A percentile compares a stretch with the other conserved stretches of the same genome.
These are phyloP conservation scores for Endoconidiophora polonica DNA, from an alignment of 2,329 filamentous ascomycete species.

Conservation along the genomic window DNA sequence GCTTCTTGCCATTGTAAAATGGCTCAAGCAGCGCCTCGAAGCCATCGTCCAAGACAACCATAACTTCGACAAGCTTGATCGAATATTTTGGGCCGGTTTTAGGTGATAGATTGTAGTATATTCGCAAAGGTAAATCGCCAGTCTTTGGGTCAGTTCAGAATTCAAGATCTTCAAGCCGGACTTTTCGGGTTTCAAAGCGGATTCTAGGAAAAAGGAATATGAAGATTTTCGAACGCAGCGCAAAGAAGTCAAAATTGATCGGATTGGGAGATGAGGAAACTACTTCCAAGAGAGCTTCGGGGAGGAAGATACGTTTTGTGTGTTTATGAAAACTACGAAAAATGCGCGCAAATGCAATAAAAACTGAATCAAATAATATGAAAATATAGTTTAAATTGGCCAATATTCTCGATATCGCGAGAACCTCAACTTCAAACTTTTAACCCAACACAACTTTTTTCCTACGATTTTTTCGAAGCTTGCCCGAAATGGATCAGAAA, in stretches of 20 bases:
- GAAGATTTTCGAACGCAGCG: too few relatives aligned
- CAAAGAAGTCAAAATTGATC: too few relatives aligned
- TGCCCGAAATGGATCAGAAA: constrained; percentile 5
- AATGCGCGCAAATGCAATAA: too few relatives aligned
- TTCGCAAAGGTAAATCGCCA: too few relatives aligned
- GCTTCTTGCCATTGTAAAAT: constrained; percentile 51
- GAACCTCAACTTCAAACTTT: neutral
- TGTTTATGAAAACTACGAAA: too few relatives aligned
- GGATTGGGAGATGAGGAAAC: too few relatives aligned
- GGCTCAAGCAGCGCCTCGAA: constrained; percentile 51
- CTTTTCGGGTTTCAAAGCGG: neutral
- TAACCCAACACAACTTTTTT: constrained; percentile 4
- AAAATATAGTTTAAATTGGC: neutral
- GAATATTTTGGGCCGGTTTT: neutral
- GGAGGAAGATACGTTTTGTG: too few relatives aligned
- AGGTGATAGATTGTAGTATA: too few relatives aligned
- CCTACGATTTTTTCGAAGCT: constrained; percentile 2
- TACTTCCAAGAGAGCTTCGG: too few relatives aligned
- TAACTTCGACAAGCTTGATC: constrained; percentile 16
- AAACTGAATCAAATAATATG: neutral
- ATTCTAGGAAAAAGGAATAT: neutral
- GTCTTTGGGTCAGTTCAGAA: too few relatives aligned
- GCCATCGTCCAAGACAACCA: constrained; percentile 42
- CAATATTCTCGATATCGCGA: neutral
- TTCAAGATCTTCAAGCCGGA: too few relatives aligned